Evolutionary conservation across 495 filamentous ascomycete genomes (phyloP).

Genomic region (Daldinia grandis): DNA sequence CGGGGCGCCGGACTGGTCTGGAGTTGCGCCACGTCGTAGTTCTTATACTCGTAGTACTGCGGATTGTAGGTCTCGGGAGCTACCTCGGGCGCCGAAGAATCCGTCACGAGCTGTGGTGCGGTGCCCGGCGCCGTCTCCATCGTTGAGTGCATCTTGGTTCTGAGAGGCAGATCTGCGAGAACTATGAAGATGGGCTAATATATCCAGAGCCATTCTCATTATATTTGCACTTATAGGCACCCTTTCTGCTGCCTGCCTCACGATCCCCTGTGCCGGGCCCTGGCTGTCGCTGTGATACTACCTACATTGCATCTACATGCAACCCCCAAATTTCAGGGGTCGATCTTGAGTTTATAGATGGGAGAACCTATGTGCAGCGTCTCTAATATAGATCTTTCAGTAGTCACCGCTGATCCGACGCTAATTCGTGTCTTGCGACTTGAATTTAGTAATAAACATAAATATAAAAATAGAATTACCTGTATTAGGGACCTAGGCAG

Average conservation of each 20-base stretch:
- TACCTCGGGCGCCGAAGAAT: slow-evolving; percentile 5
- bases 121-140: slow-evolving; percentile 6
- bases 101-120: slow-evolving; percentile 3
- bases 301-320: neutral
- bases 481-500: neutral
- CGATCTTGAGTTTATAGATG: neutral
- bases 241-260: neutral
- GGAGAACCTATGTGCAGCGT: neutral
- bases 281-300: neutral
- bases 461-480: neutral
- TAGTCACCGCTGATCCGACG: neutral
- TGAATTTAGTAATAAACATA: neutral
- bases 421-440: neutral
- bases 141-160: neutral
- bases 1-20: neutral
- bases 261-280: neutral
- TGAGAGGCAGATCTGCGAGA: neutral
- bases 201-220: neutral
- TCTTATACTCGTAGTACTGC: neutral
- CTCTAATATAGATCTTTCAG: neutral
- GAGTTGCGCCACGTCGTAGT: neutral
- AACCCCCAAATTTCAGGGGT: neutral
- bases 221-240: neutral
- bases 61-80: slow-evolving; percentile 4
- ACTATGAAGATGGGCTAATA: neutral